phyloP scores from a whole-genome alignment of 2,329 filamentous ascomycete genomes.

The Mycogone perniciosa region DNA sequence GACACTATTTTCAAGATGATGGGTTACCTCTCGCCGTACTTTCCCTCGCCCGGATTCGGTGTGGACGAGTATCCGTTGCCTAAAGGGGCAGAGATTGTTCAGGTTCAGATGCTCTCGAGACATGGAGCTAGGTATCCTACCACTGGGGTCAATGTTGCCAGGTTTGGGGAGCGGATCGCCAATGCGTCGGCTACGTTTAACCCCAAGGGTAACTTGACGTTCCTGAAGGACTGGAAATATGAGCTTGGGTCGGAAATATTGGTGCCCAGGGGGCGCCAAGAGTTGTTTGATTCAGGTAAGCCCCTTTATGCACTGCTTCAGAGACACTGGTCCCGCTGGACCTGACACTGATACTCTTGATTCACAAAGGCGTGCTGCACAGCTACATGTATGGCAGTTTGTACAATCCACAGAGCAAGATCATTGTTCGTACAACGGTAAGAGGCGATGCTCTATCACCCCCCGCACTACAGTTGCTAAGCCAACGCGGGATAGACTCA shows the following conservation, averaged over 20 bases:
- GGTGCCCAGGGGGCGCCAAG: constrained; percentile 64
- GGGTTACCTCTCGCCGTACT: constrained; percentile 62
- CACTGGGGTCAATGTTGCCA: constrained; percentile 46
- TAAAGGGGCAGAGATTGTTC: constrained; percentile 58
- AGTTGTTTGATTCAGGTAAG: constrained; percentile 59
- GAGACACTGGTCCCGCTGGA: background rate
- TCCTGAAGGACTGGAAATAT: constrained; percentile 64
- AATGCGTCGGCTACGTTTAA: constrained; percentile 47
- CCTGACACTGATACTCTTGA: background rate
- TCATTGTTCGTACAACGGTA: constrained; percentile 64
- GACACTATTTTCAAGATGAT: constrained; percentile 65
- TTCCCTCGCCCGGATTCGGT: constrained; percentile 66
- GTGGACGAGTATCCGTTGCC: constrained; percentile 66
- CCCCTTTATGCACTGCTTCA: background rate
- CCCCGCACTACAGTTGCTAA: background rate
- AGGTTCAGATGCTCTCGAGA: constrained; percentile 65
- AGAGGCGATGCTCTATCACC: constrained; percentile 10
- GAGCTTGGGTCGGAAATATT: constrained; percentile 64
- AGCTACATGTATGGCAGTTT: constrained; percentile 66
- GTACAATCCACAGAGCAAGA: constrained; percentile 66
- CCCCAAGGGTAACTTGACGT: constrained; percentile 54
- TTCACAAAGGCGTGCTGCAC: constrained; percentile 53
- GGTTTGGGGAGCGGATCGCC: constrained; percentile 51
- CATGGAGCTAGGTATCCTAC: constrained; percentile 72
- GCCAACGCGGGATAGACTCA: constrained; percentile 45